Conservation (phyloP, 176 grass and related monocot species). For the Carex kokanica region DNA sequence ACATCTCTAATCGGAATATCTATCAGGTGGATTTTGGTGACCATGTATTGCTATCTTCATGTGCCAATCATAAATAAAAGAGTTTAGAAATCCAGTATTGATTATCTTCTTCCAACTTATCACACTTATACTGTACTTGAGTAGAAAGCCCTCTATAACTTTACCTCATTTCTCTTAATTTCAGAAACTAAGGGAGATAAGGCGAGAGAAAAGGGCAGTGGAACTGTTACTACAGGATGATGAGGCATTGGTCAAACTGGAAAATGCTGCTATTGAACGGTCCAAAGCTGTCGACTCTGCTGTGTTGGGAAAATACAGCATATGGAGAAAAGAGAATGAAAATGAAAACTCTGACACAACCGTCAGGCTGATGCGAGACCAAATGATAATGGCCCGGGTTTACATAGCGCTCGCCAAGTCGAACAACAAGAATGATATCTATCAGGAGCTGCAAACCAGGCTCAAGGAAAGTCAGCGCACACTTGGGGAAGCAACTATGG, state of each 20-base stretch:
- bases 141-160: neutral
- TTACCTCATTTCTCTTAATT: conserved; percentile 21
- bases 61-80: neutral
- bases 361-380: conserved; percentile 96
- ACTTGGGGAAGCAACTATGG: conserved; percentile 74
- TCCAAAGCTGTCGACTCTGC: conserved; percentile 92
- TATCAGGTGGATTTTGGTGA: neutral
- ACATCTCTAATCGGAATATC: neutral
- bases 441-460: conserved; percentile 62
- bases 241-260: conserved; percentile 74
- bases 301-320: conserved; percentile 93
- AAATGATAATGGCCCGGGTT: conserved; percentile 95
- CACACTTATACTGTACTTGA: conserved; percentile 1
- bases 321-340: conserved; percentile 92
- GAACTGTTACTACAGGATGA: conserved; percentile 77
- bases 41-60: neutral
- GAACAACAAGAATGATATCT: conserved; percentile 61
- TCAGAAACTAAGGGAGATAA: conserved; percentile 88
- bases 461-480: conserved; percentile 90
- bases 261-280: conserved; percentile 88
- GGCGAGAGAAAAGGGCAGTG: conserved; percentile 72
- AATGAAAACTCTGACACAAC: conserved; percentile 95
- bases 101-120: neutral
- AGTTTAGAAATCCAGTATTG: neutral
- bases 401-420: conserved; percentile 68